Evolutionary conservation across 2,329 filamentous ascomycete genomes (phyloP), one percentile per base, ranked within the genome.

Genomic region (Neodidymelliopsis sp.): DNA sequence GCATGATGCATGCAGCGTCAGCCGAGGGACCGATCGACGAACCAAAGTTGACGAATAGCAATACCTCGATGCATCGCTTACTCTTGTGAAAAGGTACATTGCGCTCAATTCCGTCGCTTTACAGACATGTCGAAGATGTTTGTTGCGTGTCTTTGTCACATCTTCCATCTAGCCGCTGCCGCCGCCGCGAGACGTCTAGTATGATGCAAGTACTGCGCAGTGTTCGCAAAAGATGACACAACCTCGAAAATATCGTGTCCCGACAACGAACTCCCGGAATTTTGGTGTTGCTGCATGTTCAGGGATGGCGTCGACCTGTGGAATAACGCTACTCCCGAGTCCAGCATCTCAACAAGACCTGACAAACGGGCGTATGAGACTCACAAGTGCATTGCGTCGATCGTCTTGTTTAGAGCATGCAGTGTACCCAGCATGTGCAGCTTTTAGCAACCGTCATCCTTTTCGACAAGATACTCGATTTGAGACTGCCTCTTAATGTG

Each of bases 21-120:
- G 42, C 47, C 50, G 35, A 45, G 31, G 22, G 19, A 34, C 25
- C 56, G 58, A 68, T 63, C 58, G 54, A 64, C 62, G 60, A 68
- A 69, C 65, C 49, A 54, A 29, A 45, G 61, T 68, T 67, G 60
- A 24, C 34, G 20, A 18, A 13, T 20, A 34, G 23, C 12, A n/a
- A 34, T 29, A 20, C 15, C 24, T 27, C 8, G 23, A 28, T 35
- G n/a, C 30, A 16, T 36, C 16, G 29, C 40, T 43, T 20, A 25
- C 11, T 13, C 8, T 25, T 5, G n/a, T 15, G 13, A 13, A 22
- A 9, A 23, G n/a, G 18, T 15, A 24, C 11, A 10, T 16, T 50
- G 47, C 40, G 47, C 40, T 41, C 23, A 45, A 45, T 12, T 45
- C 41, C 47, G 47, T 31, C 19, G n/a, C 10, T 11, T 40, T n/a